These are phyloP conservation scores for Moesziomyces antarcticus DNA, from an alignment of 1,284 basidiomycete genomes.

Conservation along the genomic window DNA sequence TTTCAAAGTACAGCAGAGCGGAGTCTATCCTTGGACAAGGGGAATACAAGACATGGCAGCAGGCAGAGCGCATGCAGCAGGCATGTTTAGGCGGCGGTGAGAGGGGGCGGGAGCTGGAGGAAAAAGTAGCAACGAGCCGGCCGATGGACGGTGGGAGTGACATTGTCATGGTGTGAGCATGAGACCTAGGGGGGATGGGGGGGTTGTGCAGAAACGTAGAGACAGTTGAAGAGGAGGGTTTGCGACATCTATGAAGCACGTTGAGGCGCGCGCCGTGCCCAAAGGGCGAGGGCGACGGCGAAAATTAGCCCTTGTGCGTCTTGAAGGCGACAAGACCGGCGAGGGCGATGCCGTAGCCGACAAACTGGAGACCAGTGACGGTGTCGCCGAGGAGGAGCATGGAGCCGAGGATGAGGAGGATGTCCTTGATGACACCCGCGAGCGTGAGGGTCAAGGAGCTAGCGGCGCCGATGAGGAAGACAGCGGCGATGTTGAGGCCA, in stretches of 20 bases:
- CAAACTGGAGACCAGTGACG: slow-evolving; percentile 84
- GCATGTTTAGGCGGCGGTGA: neutral
- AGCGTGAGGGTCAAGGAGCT: slow-evolving; percentile 90
- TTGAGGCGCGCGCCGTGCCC: neutral
- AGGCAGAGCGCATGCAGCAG: neutral
- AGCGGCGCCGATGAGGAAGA: slow-evolving; percentile 90
- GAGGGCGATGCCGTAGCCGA: slow-evolving; percentile 88
- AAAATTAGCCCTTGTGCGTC: slow-evolving; percentile 74
- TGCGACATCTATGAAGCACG: neutral
- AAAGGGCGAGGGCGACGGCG: neutral
- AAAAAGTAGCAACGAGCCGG: too few relatives aligned
- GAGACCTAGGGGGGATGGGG: neutral
- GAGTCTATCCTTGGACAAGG: slow-evolving; percentile 22
- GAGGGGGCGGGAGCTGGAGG: too few relatives aligned
- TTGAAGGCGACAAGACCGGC: slow-evolving; percentile 83
- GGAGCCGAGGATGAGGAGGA: slow-evolving; percentile 88
- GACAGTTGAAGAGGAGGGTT: neutral
- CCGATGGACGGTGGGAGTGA: neutral
- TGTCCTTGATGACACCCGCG: slow-evolving; percentile 93
- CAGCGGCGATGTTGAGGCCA: slow-evolving; percentile 89
- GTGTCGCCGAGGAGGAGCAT: slow-evolving; percentile 83
- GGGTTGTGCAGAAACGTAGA: neutral
- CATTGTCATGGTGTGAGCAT: neutral
- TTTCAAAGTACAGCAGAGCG: slow-evolving; percentile 32
- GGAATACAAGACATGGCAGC: slow-evolving; percentile 16